These are phyloP conservation scores for Podaxis pistillaris DNA, from an alignment of 768 basidiomycete genomes.

Conservation along the genomic window DNA sequence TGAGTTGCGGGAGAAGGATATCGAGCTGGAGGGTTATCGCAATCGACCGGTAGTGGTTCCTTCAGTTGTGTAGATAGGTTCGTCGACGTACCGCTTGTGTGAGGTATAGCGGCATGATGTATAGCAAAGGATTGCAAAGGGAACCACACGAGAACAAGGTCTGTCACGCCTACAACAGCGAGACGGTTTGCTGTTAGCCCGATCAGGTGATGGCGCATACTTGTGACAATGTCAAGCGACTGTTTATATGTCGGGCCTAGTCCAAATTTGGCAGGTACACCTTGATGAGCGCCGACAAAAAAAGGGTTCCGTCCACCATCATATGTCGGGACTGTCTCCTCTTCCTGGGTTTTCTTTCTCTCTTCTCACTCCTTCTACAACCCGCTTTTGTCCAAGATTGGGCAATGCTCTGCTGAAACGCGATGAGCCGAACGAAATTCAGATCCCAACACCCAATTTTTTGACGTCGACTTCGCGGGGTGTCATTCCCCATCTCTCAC, in stretches of 20 bases:
- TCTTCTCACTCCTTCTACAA: slow-evolving; percentile 9
- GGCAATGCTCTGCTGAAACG: slow-evolving; percentile 30
- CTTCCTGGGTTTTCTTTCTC: slow-evolving; percentile 15
- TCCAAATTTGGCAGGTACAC: neutral
- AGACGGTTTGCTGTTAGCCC: too few species aligned
- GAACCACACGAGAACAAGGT: too few species aligned
- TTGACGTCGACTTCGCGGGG: slow-evolving; percentile 70
- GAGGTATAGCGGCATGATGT: too few species aligned
- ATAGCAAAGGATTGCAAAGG: too few species aligned
- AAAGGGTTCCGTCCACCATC: neutral
- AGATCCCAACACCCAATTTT: slow-evolving; percentile 60
- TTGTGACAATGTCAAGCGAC: too few species aligned
- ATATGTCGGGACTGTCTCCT: slow-evolving; percentile 10
- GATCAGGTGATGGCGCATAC: too few species aligned
- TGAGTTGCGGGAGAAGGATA: slow-evolving; percentile 20
- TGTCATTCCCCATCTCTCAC: slow-evolving; percentile 68
- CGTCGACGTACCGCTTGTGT: too few species aligned
- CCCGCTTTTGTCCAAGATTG: slow-evolving; percentile 33
- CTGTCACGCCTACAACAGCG: too few species aligned
- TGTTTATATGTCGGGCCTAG: too few species aligned
- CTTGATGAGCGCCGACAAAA: neutral
- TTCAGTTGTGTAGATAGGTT: neutral
- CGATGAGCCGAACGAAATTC: slow-evolving; percentile 22
- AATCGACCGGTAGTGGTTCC: neutral
- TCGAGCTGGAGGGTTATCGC: neutral